phyloP scores from a whole-genome alignment of 2,329 filamentous ascomycete species.

The Talaromyces sp. region DNA sequence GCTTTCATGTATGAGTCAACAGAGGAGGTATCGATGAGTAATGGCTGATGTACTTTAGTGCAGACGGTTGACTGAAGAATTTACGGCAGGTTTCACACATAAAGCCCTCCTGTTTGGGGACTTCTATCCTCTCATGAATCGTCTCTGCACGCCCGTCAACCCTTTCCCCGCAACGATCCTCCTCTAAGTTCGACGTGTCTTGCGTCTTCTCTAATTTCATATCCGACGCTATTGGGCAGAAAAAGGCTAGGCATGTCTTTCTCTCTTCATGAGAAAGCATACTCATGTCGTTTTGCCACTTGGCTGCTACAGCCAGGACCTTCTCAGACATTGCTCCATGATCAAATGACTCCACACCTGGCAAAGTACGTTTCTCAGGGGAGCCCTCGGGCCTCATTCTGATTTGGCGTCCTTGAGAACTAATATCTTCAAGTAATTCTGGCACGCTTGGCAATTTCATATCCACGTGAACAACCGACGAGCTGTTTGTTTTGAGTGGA shows the following conservation, averaged over 20 bases:
- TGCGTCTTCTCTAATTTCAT: not conserved
- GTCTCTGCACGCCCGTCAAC: too few species aligned
- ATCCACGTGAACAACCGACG: not conserved
- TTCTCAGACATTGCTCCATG: slow-evolving; percentile 1
- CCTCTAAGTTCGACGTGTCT: not conserved
- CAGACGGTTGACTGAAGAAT: not conserved
- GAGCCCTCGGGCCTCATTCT: slow-evolving; percentile 16
- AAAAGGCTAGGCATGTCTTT: too few species aligned
- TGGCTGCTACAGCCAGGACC: not conserved
- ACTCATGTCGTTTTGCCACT: not conserved
- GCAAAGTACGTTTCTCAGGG: not conserved
- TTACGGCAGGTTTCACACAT: not conserved
- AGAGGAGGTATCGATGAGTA: too few species aligned
- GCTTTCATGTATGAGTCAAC: not conserved
- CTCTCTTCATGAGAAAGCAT: not conserved
- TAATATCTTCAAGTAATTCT: not conserved
- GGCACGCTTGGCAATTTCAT: not conserved
- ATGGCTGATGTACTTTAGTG: not conserved
- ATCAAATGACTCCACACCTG: slow-evolving; percentile 3
- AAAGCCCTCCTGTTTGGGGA: not conserved
- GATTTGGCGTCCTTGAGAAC: not conserved
- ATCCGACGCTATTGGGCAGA: not conserved
- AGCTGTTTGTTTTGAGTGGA: not conserved
- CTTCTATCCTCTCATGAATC: not conserved
- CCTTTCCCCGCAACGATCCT: not conserved